Evolutionary conservation across 495 filamentous ascomycete species (phyloP).

Genomic region (Aspergillus conjunctus): DNA sequence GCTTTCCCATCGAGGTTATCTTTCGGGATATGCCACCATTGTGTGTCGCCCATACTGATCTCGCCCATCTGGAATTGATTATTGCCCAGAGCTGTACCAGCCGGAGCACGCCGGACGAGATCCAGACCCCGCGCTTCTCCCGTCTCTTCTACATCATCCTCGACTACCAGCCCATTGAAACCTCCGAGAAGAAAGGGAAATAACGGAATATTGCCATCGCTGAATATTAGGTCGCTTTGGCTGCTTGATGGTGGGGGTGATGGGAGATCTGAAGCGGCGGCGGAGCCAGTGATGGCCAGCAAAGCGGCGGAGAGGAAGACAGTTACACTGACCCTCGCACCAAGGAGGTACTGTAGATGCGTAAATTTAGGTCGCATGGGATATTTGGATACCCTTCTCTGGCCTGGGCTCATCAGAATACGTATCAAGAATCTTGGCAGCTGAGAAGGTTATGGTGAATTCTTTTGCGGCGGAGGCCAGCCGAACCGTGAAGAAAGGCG

Average conservation of each 20-base stretch:
- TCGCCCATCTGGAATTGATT: conserved; percentile 60
- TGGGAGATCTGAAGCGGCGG: conserved; percentile 58
- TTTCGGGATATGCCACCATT: conserved; percentile 58
- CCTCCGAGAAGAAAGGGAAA: conserved; percentile 36
- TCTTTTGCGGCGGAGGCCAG: conserved; percentile 21
- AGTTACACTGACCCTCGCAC: conserved; percentile 61
- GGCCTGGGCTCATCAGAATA: conserved; percentile 5
- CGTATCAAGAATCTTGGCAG: neutral
- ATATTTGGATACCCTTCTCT: conserved; percentile 10
- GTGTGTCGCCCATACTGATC: conserved; percentile 57
- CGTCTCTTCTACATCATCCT: conserved; percentile 30
- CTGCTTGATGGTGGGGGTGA: conserved; percentile 38
- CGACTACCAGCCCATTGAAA: conserved; percentile 40
- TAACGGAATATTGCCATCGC: conserved; percentile 21
- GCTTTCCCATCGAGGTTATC: conserved; percentile 32
- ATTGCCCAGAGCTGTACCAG: conserved; percentile 57
- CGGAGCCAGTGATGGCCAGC: conserved; percentile 53
- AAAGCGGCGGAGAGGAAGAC: conserved; percentile 58
- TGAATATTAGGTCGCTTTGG: conserved; percentile 46
- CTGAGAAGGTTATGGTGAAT: neutral
- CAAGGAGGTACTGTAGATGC: conserved; percentile 68
- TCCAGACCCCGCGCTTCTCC: conserved; percentile 54
- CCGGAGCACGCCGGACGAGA: conserved; percentile 62
- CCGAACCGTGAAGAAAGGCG: conserved; percentile 17
- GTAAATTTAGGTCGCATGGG: conserved; percentile 63